Evolutionary conservation across 73 alveolate genomes (phyloP), one percentile per base, ranked within the genome.

Genomic region (Paramecium tetraurelia): DNA sequence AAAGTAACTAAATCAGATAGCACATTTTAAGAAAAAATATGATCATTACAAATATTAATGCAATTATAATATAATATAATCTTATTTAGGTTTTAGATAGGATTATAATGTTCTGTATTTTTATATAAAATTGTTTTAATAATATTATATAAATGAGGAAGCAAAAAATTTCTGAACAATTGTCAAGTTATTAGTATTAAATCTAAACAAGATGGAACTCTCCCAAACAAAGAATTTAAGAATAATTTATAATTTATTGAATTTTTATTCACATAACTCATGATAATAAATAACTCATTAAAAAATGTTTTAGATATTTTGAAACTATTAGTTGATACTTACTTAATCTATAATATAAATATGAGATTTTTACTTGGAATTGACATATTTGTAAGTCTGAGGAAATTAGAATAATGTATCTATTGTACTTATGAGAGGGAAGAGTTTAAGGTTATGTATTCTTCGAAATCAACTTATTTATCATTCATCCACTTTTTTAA

Each of bases 21-120:
- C 21, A 63, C 94, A 58, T 63, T 83, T 53, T 43, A 58, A 46
- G 94, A 89, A 20, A 89, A 83, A 58, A 71, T 89, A 38, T 89
- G 94, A 89, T 77, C 84, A 63, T 27, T 33, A 63, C 4, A 33
- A 4, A 63, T 63, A 63, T 63, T 33, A 63, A 27, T 31, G n/a
- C 84, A 63, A 63, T 53, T 53, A 53, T 53, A 53, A 53, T 16
- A 53, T 7, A 1, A 53, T 16, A 53, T 53, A 18, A 53, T 53
- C 69, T 53, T 53, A 7, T 53, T 2, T 4, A 53, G 21, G 11
- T 53, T 53, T 14, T 53, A 7, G 14, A 53, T n/a, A 18, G 4
- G 6, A 53, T 40, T 40, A n/a, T n/a, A 7, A 40, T 40, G 14
- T 40, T 7, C 10, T 40, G 4, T 40, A n/a, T 53, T 53, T 53